Percentiles rank a stretch among this genome's conserved stretches.
Evolutionary conservation across 345 rosid species (phyloP).

Genomic region (Populus tremula): DNA sequence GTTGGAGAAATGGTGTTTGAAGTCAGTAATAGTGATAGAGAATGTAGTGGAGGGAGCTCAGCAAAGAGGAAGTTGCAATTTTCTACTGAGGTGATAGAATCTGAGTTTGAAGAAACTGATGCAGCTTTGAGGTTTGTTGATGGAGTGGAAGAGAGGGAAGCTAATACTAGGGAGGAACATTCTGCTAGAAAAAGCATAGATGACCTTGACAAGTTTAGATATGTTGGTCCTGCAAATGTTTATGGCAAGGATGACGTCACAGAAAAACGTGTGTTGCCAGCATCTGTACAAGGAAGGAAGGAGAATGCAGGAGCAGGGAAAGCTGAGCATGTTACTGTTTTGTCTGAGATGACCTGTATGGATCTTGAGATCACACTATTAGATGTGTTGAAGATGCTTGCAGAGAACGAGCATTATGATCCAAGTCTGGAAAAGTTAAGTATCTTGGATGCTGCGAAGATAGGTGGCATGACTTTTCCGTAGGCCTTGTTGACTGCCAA

Average conservation of each 20-base stretch:
- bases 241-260: background rate
- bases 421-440: background rate
- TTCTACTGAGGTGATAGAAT: conserved; percentile 14
- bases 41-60: conserved; percentile 6
- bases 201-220: conserved; percentile 27
- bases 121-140: background rate
- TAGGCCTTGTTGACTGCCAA: background rate
- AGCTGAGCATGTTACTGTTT: background rate
- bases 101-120: conserved; percentile 4
- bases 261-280: conserved; percentile 29
- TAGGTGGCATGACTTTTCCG: conserved; percentile 25
- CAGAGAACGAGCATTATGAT: conserved; percentile 7
- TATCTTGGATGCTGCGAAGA: conserved; percentile 13
- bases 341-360: background rate
- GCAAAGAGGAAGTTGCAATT: conserved; percentile 24
- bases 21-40: background rate
- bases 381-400: conserved; percentile 28
- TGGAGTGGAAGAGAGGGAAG: background rate
- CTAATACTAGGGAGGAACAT: background rate
- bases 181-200: conserved; percentile 9
- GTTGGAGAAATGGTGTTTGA: background rate
- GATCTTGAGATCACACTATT: conserved; percentile 9
- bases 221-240: conserved; percentile 9
- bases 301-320: conserved; percentile 1
- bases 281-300: conserved; percentile 5